Conservation (phyloP, 306 rosid genomes). For the Prunus fruticosa region DNA sequence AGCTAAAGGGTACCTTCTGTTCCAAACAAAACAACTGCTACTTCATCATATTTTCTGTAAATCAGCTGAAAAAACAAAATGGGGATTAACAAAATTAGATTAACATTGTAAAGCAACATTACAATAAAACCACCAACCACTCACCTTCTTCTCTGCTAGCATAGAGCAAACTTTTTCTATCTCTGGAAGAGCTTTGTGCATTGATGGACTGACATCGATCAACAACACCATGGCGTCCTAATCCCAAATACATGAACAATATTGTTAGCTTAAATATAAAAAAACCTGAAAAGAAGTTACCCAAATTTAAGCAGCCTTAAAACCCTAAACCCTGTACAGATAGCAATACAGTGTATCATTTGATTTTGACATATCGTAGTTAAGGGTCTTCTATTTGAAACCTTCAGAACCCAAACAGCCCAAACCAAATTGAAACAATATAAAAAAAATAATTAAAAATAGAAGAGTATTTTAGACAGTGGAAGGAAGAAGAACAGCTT, state of each 20-base stretch:
- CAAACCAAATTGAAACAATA: background rate
- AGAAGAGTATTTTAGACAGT: background rate
- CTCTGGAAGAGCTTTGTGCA: slow-evolving; percentile 73
- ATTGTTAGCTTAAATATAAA: background rate
- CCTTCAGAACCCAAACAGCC: background rate
- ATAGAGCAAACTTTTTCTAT: slow-evolving; percentile 70
- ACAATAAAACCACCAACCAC: background rate
- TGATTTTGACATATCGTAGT: background rate
- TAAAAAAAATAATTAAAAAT: background rate
- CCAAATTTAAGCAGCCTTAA: background rate
- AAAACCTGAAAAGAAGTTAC: slow-evolving; percentile 1
- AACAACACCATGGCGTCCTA: slow-evolving; percentile 75
- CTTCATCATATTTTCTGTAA: slow-evolving; percentile 59
- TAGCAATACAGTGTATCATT: background rate
- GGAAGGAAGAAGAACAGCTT: background rate
- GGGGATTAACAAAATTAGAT: background rate
- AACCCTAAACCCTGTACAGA: slow-evolving; percentile 9
- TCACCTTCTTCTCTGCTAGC: slow-evolving; percentile 74
- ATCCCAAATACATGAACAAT: slow-evolving; percentile 6
- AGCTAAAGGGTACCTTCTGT: slow-evolving; percentile 53
- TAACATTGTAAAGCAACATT: background rate
- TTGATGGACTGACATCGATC: slow-evolving; percentile 90
- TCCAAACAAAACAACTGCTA: slow-evolving; percentile 78
- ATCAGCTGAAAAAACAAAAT: slow-evolving; percentile 51
- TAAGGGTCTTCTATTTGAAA: background rate